Percentiles rank a stretch among this genome's conserved stretches.
phyloP scores from a whole-genome alignment of 2,329 filamentous ascomycete genomes.

The Talaromyces funiculosus region DNA sequence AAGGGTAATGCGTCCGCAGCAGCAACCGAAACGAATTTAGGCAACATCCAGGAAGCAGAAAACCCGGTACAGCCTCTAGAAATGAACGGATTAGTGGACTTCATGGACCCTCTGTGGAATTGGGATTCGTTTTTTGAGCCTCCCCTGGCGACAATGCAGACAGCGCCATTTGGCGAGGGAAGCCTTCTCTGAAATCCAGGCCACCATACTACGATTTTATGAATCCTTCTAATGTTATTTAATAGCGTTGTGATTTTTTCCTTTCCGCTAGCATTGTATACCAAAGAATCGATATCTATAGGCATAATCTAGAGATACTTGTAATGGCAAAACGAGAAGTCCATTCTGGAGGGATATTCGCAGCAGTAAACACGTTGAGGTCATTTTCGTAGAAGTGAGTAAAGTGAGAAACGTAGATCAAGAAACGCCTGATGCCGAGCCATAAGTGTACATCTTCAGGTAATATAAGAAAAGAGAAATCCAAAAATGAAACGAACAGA shows the following conservation, averaged over 20 bases:
- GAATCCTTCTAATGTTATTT: background rate
- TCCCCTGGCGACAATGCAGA: background rate
- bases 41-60: background rate
- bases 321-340: background rate
- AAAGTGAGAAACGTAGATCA: background rate
- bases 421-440: conserved; percentile 11
- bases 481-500: background rate
- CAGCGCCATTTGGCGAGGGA: background rate
- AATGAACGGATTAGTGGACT: background rate
- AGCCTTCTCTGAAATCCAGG: background rate
- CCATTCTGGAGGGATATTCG: conserved; percentile 1
- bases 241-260: background rate
- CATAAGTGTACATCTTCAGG: conserved; percentile 13
- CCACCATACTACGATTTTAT: background rate
- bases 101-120: conserved; percentile 12
- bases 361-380: background rate
- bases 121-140: conserved; percentile 14
- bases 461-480: background rate
- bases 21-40: background rate
- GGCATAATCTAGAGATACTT: too few species aligned
- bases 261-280: background rate
- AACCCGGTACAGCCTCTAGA: background rate
- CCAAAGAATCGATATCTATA: background rate
- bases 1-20: background rate
- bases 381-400: background rate